These are phyloP conservation scores for Debaryomycetaceae sp. DNA, from an alignment of 1,139 yeast species.

Conservation along the genomic window DNA sequence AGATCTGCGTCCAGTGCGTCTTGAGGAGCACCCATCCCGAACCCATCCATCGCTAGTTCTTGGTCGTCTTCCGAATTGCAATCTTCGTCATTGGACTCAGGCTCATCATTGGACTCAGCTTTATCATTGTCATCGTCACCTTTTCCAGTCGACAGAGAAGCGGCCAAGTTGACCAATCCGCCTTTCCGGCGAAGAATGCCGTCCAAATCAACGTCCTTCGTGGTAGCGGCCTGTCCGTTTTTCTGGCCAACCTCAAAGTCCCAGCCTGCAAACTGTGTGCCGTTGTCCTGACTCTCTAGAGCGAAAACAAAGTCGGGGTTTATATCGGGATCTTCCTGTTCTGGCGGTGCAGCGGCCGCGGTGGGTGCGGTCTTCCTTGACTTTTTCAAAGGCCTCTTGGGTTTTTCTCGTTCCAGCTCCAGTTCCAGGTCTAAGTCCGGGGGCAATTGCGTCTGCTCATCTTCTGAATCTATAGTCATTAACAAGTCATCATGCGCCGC, in stretches of 20 bases:
- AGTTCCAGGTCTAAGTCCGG: constrained; percentile 13
- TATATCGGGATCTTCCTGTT: constrained; percentile 38
- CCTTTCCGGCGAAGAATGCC: constrained; percentile 75
- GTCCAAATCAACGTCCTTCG: constrained; percentile 74
- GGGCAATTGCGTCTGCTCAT: constrained; percentile 27
- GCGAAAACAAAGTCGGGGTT: constrained; percentile 65
- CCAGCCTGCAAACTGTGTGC: constrained; percentile 65
- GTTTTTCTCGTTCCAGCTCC: constrained; percentile 8
- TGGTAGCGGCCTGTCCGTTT: constrained; percentile 8
- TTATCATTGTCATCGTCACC: constrained; percentile 20
- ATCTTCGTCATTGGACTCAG: constrained; percentile 18
- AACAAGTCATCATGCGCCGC: constrained; percentile 15
- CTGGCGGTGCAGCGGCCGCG: constrained; percentile 7
- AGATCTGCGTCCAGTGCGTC: constrained; percentile 15
- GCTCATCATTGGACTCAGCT: constrained; percentile 17
- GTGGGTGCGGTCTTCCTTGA: constrained; percentile 6
- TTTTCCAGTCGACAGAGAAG: constrained; percentile 21
- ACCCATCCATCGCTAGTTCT: constrained; percentile 13
- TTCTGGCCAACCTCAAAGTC: constrained; percentile 50
- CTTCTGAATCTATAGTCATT: constrained; percentile 47
- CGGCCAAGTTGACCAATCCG: constrained; percentile 50
- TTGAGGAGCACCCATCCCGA: constrained; percentile 10
- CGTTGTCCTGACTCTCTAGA: constrained; percentile 37
- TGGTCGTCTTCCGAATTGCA: constrained; percentile 15
- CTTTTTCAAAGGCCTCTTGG: constrained; percentile 15